Evolutionary conservation across 1,284 basidiomycete genomes (phyloP).

Genomic region (Pyrrhoderma noxium): DNA sequence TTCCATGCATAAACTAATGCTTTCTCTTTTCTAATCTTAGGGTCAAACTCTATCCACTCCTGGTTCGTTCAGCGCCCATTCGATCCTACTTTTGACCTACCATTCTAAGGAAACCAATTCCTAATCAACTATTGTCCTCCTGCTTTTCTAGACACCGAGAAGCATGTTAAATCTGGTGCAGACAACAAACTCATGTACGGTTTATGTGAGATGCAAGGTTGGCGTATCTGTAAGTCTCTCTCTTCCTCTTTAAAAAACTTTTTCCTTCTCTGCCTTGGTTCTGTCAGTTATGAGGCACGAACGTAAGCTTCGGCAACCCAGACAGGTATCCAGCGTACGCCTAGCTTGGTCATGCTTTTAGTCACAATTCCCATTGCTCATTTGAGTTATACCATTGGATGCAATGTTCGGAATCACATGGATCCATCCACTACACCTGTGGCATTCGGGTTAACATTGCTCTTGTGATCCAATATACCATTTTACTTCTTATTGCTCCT

Average conservation of each 20-base stretch:
- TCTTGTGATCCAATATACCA: no score
- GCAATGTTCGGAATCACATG: no score
- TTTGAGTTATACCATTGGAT: no score
- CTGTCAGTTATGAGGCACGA: no score
- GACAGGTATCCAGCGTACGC: no score
- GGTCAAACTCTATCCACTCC: slow-evolving; percentile 71
- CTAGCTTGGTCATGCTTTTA: no score
- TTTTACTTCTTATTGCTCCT: no score
- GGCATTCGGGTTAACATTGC: no score
- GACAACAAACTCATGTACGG: slow-evolving; percentile 79
- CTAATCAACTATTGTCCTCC: slow-evolving; percentile 9
- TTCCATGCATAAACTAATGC: no score
- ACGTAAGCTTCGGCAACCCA: no score
- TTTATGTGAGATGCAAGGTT: slow-evolving; percentile 98
- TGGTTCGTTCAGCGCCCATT: slow-evolving; percentile 31
- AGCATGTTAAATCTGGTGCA: slow-evolving; percentile 73
- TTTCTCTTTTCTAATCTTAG: slow-evolving; percentile 31
- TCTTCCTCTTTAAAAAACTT: slow-evolving; percentile 2
- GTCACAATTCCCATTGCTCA: no score
- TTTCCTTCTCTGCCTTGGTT: slow-evolving; percentile 5
- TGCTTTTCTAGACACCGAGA: slow-evolving; percentile 61
- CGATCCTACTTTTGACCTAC: slow-evolving; percentile 4
- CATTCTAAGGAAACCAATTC: slow-evolving; percentile 1
- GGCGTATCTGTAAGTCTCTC: slow-evolving; percentile 83
- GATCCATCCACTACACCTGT: no score